Evolutionary conservation across 495 filamentous ascomycete genomes (phyloP).

Genomic region (Copromyces sp.): DNA sequence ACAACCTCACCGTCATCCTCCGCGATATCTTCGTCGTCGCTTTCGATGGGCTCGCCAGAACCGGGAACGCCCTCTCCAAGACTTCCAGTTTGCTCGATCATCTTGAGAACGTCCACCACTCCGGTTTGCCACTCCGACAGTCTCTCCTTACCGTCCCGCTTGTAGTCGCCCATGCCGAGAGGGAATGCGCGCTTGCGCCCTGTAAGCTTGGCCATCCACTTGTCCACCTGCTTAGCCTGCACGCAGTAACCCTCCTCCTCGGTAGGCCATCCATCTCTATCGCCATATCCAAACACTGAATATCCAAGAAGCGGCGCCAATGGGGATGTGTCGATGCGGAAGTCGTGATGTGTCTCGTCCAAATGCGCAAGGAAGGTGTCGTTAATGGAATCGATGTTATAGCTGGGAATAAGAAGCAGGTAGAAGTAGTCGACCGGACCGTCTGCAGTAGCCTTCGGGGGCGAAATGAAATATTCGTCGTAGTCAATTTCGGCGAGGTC

Average conservation of each 20-base stretch:
- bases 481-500: conserved; percentile 80
- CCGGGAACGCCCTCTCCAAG: conserved; percentile 72
- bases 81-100: conserved; percentile 48
- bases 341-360: conserved; percentile 87
- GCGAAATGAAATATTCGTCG: conserved; percentile 77
- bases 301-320: conserved; percentile 70
- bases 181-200: conserved; percentile 70
- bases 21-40: conserved; percentile 58
- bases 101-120: conserved; percentile 57
- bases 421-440: conserved; percentile 57
- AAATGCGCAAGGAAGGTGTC: conserved; percentile 74
- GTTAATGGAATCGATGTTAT: conserved; percentile 85
- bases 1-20: conserved; percentile 51
- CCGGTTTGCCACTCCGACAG: conserved; percentile 70
- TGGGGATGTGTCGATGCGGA: conserved; percentile 84
- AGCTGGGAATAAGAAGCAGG: conserved; percentile 71
- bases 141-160: conserved; percentile 52
- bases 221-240: conserved; percentile 80
- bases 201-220: conserved; percentile 90
- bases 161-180: conserved; percentile 78
- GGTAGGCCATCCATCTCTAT: conserved; percentile 81
- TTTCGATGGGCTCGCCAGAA: conserved; percentile 74
- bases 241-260: conserved; percentile 86
- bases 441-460: conserved; percentile 34
- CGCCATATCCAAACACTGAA: conserved; percentile 88